Conservation (phyloP, 306 rosid species). For the Sesbania bispinosa region DNA sequence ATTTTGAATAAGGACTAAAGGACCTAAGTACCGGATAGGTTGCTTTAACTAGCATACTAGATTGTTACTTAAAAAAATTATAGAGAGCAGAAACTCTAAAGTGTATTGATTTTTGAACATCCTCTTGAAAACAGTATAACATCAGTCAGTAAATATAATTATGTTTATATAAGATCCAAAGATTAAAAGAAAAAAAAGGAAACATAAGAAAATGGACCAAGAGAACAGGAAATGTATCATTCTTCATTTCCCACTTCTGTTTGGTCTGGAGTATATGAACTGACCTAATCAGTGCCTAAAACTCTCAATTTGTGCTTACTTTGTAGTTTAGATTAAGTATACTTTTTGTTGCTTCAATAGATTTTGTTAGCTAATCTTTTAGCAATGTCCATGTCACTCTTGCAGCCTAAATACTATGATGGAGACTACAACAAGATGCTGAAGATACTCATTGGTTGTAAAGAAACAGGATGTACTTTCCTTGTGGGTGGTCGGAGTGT, state of each 20-base stretch:
- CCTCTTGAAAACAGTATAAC: neutral
- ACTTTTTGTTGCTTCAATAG: neutral
- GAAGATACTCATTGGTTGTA: constrained; percentile 64
- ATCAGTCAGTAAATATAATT: neutral
- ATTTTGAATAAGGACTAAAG: neutral
- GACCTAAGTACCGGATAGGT: neutral
- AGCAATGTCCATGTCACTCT: constrained; percentile 3
- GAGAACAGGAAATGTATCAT: neutral
- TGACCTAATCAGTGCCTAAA: neutral
- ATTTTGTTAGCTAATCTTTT: neutral
- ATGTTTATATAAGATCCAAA: neutral
- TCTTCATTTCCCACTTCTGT: neutral
- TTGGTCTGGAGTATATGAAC: neutral
- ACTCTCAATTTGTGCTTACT: neutral
- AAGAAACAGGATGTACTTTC: constrained; percentile 69
- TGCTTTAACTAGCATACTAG: neutral
- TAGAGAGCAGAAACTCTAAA: too few relatives aligned
- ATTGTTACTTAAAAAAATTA: neutral
- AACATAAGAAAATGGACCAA: neutral
- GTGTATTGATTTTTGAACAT: too few relatives aligned
- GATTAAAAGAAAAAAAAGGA: neutral
- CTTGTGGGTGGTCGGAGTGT: constrained; percentile 84
- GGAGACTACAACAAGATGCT: constrained; percentile 72
- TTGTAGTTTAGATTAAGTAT: neutral
- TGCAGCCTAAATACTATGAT: constrained; percentile 89